A percentile compares a stretch with the other conserved stretches of the same genome.
Conservation (phyloP, 2,329 filamentous ascomycete genomes). For the Cercospora berteroae region DNA sequence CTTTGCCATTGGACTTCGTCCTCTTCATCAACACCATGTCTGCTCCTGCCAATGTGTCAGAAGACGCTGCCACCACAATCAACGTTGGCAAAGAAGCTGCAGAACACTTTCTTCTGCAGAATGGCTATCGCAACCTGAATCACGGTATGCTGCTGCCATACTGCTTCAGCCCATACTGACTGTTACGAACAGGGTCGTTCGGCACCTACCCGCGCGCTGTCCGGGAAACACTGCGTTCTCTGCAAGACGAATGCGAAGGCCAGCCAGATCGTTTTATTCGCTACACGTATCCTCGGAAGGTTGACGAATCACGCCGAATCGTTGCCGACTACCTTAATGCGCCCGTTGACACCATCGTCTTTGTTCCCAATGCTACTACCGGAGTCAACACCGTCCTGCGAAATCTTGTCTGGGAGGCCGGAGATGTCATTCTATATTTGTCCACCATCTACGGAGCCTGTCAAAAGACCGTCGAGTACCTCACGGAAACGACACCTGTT, state of each 20-base stretch:
- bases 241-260: slow-evolving; percentile 65
- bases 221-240: slow-evolving; percentile 58
- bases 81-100: slow-evolving; percentile 46
- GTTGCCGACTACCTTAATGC: slow-evolving; percentile 66
- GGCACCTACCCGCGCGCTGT: slow-evolving; percentile 69
- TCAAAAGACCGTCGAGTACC: slow-evolving; percentile 68
- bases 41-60: too few relatives aligned
- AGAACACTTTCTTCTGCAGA: slow-evolving; percentile 67
- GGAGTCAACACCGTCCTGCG: slow-evolving; percentile 77
- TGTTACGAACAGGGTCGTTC: slow-evolving; percentile 62
- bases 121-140: slow-evolving; percentile 71
- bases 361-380: slow-evolving; percentile 77
- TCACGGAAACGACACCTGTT: slow-evolving; percentile 64
- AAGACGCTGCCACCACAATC: slow-evolving; percentile 16
- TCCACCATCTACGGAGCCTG: slow-evolving; percentile 75
- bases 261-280: slow-evolving; percentile 75
- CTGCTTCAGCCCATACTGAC: background rate
- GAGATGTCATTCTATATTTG: slow-evolving; percentile 79
- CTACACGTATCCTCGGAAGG: slow-evolving; percentile 60
- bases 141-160: slow-evolving; percentile 58
- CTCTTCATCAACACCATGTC: background rate
- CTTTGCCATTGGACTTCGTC: background rate
- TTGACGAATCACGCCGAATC: slow-evolving; percentile 64
- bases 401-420: slow-evolving; percentile 64
- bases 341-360: slow-evolving; percentile 65